Base-by-base conservation (phyloP, 2,329 filamentous ascomycete species). In the Ophiocordyceps camponoti-leonardi region DNA sequence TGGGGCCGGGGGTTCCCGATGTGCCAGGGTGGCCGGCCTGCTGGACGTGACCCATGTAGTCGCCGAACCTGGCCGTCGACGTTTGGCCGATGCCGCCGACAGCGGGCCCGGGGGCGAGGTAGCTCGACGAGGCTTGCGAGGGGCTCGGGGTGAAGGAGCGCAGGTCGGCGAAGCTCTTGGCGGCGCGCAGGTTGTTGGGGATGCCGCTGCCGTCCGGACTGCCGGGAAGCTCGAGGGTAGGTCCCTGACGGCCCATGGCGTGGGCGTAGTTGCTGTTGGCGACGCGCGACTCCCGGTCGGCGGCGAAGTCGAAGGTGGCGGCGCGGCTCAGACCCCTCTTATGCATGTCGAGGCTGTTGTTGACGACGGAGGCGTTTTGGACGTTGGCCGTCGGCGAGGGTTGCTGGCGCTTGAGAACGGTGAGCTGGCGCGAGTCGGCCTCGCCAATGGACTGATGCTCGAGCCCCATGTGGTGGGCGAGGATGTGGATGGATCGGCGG, bases 301-400 rank as follows among this genome's bases (percentile, higher is more conserved):
- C 83, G 52, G 85, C 87, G 62, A 96, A 96, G 62, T 96, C 92
- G 52, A 93, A 94, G 2, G 92, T 96, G n/a, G 92, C 92, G 16
- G 92, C 88, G 50, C 92, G 82, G 66, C 87, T 94, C 33, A 98
- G 69, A 5, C 82, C 83, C 49, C 90, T 83, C 53, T 90, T 81
- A 54, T 86, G 81, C 46, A 83, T 78, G 51, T 94, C 86, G 44
- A 79, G 69, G 20, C 78, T n/a, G n/a, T n/a, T 77, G 48, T 83
- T 80, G 47, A 79, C 79, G 20, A 42, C 39, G 1, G 76, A 71
- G 20, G 66, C 50, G 60, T 68, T 55, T 69, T 80, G 69, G 68
- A 80, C 62, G 54, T 71, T 67, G 43, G 69, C 62, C n/a, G 72
- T 65, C 37, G 73, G 63, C 42, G 70, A 61, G 59, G 71, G 50